A percentile compares a stretch with the other conserved stretches of the same genome.
Conservation (phyloP, 2,329 filamentous ascomycete genomes). For the Neofusicoccum umdonicola region DNA sequence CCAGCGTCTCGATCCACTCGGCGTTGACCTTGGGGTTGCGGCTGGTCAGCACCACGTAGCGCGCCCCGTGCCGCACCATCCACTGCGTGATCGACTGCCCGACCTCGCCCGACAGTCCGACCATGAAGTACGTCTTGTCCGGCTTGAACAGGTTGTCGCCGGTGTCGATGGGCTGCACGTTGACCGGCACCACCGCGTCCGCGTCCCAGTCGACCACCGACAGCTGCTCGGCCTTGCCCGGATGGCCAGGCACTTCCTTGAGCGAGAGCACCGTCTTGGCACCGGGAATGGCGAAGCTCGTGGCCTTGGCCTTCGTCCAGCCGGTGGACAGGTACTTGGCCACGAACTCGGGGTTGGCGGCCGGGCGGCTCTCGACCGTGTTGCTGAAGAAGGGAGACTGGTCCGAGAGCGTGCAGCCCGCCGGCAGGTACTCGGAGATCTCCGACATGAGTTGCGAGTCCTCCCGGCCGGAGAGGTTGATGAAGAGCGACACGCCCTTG, state of each 20-base stretch:
- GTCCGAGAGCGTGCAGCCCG: background rate
- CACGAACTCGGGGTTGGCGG: background rate
- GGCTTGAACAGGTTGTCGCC: background rate
- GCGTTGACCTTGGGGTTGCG: conserved; percentile 37
- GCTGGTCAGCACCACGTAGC: conserved; percentile 35
- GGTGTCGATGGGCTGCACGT: background rate
- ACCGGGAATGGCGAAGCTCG: too few relatives aligned
- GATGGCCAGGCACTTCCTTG: too few relatives aligned
- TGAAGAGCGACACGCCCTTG: too few relatives aligned
- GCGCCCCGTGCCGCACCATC: conserved; percentile 27
- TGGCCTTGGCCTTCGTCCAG: too few relatives aligned
- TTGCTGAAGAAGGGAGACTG: background rate
- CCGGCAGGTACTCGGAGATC: background rate
- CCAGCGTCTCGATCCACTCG: conserved; percentile 26
- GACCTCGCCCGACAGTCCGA: conserved; percentile 24
- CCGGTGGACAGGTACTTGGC: too few relatives aligned
- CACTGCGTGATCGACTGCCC: conserved; percentile 24
- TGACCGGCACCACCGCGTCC: background rate
- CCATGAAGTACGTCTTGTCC: conserved; percentile 23
- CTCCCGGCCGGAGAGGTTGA: background rate
- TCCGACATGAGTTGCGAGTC: background rate
- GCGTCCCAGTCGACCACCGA: too few relatives aligned
- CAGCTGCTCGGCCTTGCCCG: background rate
- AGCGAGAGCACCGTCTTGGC: too few relatives aligned
- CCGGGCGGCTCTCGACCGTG: background rate